These are phyloP conservation scores for Fonsecaea nubica DNA, from an alignment of 2,329 filamentous ascomycete genomes.

Conservation along the genomic window DNA sequence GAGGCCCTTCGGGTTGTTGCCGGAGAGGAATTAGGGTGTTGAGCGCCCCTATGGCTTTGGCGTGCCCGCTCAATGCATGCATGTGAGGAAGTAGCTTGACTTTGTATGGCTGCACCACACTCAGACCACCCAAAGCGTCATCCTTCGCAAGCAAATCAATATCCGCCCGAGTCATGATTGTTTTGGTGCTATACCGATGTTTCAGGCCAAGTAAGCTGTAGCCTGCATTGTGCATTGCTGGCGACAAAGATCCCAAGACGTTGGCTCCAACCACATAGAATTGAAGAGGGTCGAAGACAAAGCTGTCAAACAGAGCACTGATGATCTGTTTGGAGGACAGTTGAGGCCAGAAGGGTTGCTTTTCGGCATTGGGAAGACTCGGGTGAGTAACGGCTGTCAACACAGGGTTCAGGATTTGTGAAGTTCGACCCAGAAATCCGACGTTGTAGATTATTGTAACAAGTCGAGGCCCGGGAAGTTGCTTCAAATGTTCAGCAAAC, in stretches of 20 bases:
- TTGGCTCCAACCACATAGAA: conserved; percentile 53
- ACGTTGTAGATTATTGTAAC: conserved; percentile 52
- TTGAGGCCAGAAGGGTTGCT: conserved; percentile 44
- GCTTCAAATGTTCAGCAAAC: conserved; percentile 47
- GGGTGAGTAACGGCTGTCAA: conserved; percentile 52
- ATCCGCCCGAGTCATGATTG: conserved; percentile 47
- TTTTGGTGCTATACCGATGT: conserved; percentile 50
- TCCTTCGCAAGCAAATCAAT: conserved; percentile 49
- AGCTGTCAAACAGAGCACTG: conserved; percentile 50
- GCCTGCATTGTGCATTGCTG: conserved; percentile 53
- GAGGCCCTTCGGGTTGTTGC: conserved; percentile 44
- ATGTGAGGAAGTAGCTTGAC: conserved; percentile 49
- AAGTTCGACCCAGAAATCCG: conserved; percentile 50
- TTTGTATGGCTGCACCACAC: conserved; percentile 53
- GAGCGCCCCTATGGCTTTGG: conserved; percentile 54
- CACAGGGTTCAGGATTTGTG: conserved; percentile 52
- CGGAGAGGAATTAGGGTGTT: conserved; percentile 55
- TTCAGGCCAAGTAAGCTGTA: conserved; percentile 49
- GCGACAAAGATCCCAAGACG: conserved; percentile 52
- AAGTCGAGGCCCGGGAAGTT: conserved; percentile 43
- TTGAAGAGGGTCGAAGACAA: conserved; percentile 50
- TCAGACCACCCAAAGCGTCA: conserved; percentile 50
- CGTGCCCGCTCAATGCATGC: conserved; percentile 49
- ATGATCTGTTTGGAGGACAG: conserved; percentile 37
- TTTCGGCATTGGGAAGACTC: conserved; percentile 41